Evolutionary conservation across 2,329 filamentous ascomycete species (phyloP), one percentile per base, ranked within the genome.

Genomic region (Leptographium flavum): DNA sequence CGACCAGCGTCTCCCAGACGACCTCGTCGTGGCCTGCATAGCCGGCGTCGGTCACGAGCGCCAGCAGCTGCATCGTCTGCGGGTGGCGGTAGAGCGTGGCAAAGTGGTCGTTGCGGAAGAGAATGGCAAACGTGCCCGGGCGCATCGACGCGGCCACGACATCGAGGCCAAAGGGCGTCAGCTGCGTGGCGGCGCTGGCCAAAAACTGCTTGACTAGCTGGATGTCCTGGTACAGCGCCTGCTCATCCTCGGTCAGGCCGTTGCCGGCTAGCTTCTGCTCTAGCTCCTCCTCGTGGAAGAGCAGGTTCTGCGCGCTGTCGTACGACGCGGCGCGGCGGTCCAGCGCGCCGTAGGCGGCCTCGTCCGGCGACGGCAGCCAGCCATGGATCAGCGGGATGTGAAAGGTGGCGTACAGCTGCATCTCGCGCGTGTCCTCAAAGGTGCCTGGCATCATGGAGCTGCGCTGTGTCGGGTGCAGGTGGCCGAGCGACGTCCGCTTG

Each of bases 81-180:
- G 90, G 87, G 54, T 96, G 87, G 49, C 88, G 86, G 62, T 94
- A 94, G 0, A 98, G 62, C 0, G 90, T 96, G 36, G 87, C 87
- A 57, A 98, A 98, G 59, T 98, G 92, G 57, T 98, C 90, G 55
- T 98, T 98, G 23, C 92, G 78, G 66, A 98, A 98, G 2, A 98
- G 64, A 42, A 98, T 96, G 0, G 86, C 86, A 50, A 95, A 76
- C 1, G 83, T 78, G 2, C 87, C 90, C 1, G 87, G 81, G 13
- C 73, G 66, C 47, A 95, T 71, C 6, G 74, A 79, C 42, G 76
- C 74, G 1, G 72, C 73, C 33, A 96, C 79, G 1, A 83, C 75
- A 33, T 83, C 74, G 3, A 98, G 70, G 0, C 92, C 92, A 60
- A 81, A 83, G 0, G 76, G 68, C 0, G 92, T 95, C 21, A 98